phyloP scores from a whole-genome alignment of 2,329 filamentous ascomycete genomes.

The Rutstroemia sp. region DNA sequence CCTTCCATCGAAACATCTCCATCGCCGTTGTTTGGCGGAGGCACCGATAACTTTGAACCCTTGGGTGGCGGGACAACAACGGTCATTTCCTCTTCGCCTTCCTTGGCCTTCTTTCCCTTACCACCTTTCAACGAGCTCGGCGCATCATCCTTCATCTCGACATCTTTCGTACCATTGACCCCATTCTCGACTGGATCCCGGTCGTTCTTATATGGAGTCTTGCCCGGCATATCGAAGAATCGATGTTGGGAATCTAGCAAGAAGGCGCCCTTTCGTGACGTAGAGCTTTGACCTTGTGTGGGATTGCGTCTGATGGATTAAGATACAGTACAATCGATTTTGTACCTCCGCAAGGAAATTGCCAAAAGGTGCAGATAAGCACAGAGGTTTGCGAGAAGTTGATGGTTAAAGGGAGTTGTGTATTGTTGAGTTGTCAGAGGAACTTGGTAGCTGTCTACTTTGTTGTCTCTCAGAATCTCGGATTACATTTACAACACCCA shows the following conservation, averaged over 20 bases:
- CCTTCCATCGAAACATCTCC: constrained; percentile 67
- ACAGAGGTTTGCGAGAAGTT: not conserved
- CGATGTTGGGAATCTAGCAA: constrained; percentile 14
- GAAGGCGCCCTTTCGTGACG: constrained; percentile 24
- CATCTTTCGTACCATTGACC: constrained; percentile 57
- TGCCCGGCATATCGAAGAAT: constrained; percentile 53
- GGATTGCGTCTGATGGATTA: constrained; percentile 17
- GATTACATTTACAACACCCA: constrained; percentile 8
- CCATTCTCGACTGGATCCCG: constrained; percentile 64
- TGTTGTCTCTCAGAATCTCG: not conserved
- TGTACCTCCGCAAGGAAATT: not conserved
- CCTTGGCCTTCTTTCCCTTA: constrained; percentile 60
- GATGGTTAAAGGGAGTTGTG: not conserved
- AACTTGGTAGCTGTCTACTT: constrained; percentile 5
- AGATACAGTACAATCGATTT: not conserved
- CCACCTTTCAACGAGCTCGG: constrained; percentile 50
- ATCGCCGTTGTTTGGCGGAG: constrained; percentile 52
- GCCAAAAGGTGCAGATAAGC: not conserved
- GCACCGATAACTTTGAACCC: constrained; percentile 49
- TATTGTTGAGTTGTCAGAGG: constrained; percentile 2
- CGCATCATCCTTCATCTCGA: constrained; percentile 62
- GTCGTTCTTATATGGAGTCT: constrained; percentile 60
- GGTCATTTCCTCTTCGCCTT: constrained; percentile 67
- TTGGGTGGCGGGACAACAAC: constrained; percentile 72
- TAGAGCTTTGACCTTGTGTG: constrained; percentile 15